Evolutionary conservation across 345 rosid species (phyloP), one percentile per base, ranked within the genome.

Genomic region (Adansonia digitata): DNA sequence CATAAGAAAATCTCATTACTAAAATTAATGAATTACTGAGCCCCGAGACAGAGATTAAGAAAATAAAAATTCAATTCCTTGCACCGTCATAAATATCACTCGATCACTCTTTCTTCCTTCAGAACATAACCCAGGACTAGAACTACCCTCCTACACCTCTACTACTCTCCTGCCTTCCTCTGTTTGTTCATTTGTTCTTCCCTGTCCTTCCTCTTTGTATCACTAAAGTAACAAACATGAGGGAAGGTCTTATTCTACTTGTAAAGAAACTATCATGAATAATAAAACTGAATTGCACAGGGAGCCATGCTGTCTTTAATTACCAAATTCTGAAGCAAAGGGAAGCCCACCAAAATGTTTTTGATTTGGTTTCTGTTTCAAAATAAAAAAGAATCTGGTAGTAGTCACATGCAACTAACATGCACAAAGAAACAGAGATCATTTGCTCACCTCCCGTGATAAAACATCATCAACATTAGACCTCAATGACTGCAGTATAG

Each of bases 401-500:
- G 7, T 31, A 69, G 60, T 26, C 13, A 67, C 37, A 45, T 24
- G 55, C 14, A 45, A 7, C 46, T 37, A 37, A 72, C 63, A 22
- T 57, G 31, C 4, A 31, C 14, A 68, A 51, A 40, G 66, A 5
- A 71, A n/a, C 2, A 74, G 10, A 63, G 53, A 82, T 37, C 51
- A 35, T 39, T 72, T 40, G 73, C 84, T 61, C 64, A 87, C 92
- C 84, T 84, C 82, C 81, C 78, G 81, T 64, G 77, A 72, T 65
- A 49, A 73, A 87, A 69, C 79, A 62, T 78, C 85, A 69, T 61
- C 80, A 68, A 82, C 68, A 39, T 81, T 80, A 74, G 92, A 89
- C 82, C 89, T 89, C 80, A 91, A 79, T 48, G 81, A 76, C 40
- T 74, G 79, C 77, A 95, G 97, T 34, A 85, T 94, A 59, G 89